Evolutionary conservation across 495 filamentous ascomycete genomes (phyloP), one percentile per base, ranked within the genome.

Genomic region (Penicillium herquei): DNA sequence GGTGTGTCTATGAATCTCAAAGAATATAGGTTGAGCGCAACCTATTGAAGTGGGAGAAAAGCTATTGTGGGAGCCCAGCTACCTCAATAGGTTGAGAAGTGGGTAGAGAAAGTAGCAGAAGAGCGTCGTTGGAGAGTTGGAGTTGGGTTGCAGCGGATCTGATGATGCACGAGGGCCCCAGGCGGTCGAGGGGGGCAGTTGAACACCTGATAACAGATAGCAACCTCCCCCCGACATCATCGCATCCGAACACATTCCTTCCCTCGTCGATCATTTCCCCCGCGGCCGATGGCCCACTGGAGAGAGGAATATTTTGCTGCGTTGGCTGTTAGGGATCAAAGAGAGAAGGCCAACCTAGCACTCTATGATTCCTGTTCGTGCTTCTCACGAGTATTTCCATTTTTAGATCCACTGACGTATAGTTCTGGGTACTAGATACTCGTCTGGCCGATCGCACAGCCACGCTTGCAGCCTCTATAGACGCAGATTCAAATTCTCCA

Each of bases 401-500:
- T 35, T 39, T 39, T 39, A 21, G 49, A 55, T 45, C 30, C 55
- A 62, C 66, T 69, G 54, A 69, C 60, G 57, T 54, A 51, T 57
- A 57, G 54, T 51, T 51, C 34, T 58, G 21, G 51, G 31, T 32
- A 42, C 32, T 58, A 91, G 89, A 86, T 76, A 84, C 86, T 35
- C 78, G 79, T 48, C 82, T 93, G 18, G 83, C 84, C 48, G 87
- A 90, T 71, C 83, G 86, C 43, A 77, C 87, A 32, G 84, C 85
- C 61, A 80, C 80, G 35, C 70, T 83, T 46, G 72, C 84, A 52
- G 39, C 59, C 9, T 31, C 51, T 7, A 35, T 52, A 56, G 51
- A 37, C 18, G 47, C 39, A 39, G 52, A 18, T 16, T 4, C n/a
- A 30, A 61, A 30, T n/a, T 17, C 32, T n/a, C 31, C 48, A 34